Evolutionary conservation across 345 rosid genomes (phyloP).

Genomic region (Garcia nutans): DNA sequence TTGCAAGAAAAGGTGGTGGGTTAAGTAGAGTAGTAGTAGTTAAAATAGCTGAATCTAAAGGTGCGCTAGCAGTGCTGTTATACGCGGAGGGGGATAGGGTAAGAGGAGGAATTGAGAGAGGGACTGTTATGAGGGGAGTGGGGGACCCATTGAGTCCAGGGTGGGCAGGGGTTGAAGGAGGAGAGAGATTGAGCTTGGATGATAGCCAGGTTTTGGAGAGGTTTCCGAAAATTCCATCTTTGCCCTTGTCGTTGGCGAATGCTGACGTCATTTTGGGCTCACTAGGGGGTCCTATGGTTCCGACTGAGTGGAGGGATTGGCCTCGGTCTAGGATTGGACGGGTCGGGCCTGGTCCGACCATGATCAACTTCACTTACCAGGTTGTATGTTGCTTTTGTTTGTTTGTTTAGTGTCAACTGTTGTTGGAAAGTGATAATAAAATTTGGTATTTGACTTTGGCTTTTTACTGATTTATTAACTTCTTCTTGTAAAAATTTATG

Average conservation of each 20-base stretch:
- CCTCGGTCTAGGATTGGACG: conserved; percentile 37
- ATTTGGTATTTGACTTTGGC: conserved; percentile 15
- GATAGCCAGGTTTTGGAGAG: conserved; percentile 52
- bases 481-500: neutral
- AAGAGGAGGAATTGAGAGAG: conserved; percentile 62
- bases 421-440: neutral
- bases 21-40: conserved; percentile 68
- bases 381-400: conserved; percentile 32
- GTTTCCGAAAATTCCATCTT: conserved; percentile 72
- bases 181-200: conserved; percentile 60
- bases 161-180: conserved; percentile 73
- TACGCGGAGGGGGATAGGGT: conserved; percentile 50
- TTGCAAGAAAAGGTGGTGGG: conserved; percentile 56
- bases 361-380: conserved; percentile 76
- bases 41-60: conserved; percentile 57
- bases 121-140: conserved; percentile 87
- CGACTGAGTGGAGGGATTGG: conserved; percentile 57
- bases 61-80: conserved; percentile 74
- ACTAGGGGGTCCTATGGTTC: conserved; percentile 54
- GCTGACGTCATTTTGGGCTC: conserved; percentile 66
- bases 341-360: conserved; percentile 70
- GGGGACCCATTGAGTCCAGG: conserved; percentile 97
- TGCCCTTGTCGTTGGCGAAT: conserved; percentile 69
- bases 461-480: neutral
- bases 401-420: neutral